Evolutionary conservation across 2,329 filamentous ascomycete genomes (phyloP).

Genomic region (Xylariomycetidae sp.): DNA sequence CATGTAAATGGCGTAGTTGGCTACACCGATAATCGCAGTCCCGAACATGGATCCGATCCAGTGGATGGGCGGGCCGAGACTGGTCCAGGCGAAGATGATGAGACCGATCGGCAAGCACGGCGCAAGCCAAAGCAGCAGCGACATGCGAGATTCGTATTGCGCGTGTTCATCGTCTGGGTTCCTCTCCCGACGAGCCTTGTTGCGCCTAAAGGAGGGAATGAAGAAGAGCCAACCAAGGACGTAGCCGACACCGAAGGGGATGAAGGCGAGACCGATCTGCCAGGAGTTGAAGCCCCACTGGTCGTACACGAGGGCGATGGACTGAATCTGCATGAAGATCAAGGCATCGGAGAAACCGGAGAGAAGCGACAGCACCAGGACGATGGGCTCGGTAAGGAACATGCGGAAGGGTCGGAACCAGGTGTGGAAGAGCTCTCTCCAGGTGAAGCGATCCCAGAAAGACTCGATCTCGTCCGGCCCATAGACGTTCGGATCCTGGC

Average conservation of each 20-base stretch:
- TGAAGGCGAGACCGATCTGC: conserved; percentile 32
- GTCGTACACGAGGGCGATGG: conserved; percentile 52
- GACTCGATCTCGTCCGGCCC: conserved; percentile 65
- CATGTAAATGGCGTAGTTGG: conserved; percentile 60
- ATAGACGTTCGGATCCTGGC: conserved; percentile 55
- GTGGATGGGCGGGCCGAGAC: conserved; percentile 43
- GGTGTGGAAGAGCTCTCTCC: conserved; percentile 40
- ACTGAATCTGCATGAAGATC: conserved; percentile 63
- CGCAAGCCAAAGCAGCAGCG: conserved; percentile 52
- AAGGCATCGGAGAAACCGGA: conserved; percentile 59
- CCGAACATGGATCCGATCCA: conserved; percentile 62
- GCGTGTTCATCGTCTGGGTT: conserved; percentile 46
- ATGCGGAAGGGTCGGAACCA: conserved; percentile 58
- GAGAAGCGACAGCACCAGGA: conserved; percentile 53
- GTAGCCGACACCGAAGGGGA: conserved; percentile 48
- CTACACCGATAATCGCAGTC: conserved; percentile 54
- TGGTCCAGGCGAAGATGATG: conserved; percentile 59
- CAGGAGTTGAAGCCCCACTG: conserved; percentile 52
- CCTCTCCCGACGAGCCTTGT: conserved; percentile 36
- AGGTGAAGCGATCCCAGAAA: conserved; percentile 27
- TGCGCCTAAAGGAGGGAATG: conserved; percentile 43
- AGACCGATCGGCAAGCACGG: conserved; percentile 55
- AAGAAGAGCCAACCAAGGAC: conserved; percentile 52
- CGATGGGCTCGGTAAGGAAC: conserved; percentile 61
- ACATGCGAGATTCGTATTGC: conserved; percentile 55